A percentile compares a stretch with the other conserved stretches of the same genome.
Conservation (phyloP, 1,284 basidiomycete genomes). For the Phaffia rhodozyma region DNA sequence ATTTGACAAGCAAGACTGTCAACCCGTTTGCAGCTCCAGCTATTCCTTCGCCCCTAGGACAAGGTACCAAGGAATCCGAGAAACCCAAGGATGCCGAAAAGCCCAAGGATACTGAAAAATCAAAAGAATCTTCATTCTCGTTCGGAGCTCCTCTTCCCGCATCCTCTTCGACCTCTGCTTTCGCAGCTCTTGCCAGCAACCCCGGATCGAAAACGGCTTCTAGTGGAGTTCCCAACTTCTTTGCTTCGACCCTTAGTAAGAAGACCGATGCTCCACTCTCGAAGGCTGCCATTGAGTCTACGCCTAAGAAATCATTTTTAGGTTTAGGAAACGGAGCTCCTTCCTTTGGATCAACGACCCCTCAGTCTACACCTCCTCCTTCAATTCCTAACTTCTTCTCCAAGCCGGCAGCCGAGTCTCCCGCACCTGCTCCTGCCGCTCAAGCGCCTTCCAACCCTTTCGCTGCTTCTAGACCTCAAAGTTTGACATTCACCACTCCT, state of each 20-base stretch:
- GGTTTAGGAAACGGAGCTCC: constrained; percentile 12
- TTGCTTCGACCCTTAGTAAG: constrained; percentile 20
- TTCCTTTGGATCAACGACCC: constrained; percentile 17
- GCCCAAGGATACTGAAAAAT: constrained; percentile 23
- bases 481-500: constrained; percentile 9
- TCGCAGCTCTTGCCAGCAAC: constrained; percentile 11
- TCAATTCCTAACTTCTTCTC: constrained; percentile 5
- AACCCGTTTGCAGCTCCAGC: neutral
- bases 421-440: constrained; percentile 1
- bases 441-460: constrained; percentile 20
- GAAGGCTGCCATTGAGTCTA: constrained; percentile 18
- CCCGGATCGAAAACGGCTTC: neutral
- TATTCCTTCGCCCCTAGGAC: neutral
- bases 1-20: neutral
- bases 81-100: constrained; percentile 18
- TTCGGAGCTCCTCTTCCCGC: constrained; percentile 23
- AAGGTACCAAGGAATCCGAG: neutral
- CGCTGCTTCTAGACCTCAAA: neutral
- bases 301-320: constrained; percentile 17
- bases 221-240: constrained; percentile 26
- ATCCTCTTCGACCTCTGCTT: constrained; percentile 10
- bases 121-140: constrained; percentile 22
- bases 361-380: constrained; percentile 13
- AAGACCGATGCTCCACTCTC: constrained; percentile 19
- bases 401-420: constrained; percentile 14